Percentiles rank a stretch among this genome's conserved stretches.
These are phyloP conservation scores for Allantophomopsis cytisporea DNA, from an alignment of 2,329 filamentous ascomycete species.

Conservation along the genomic window DNA sequence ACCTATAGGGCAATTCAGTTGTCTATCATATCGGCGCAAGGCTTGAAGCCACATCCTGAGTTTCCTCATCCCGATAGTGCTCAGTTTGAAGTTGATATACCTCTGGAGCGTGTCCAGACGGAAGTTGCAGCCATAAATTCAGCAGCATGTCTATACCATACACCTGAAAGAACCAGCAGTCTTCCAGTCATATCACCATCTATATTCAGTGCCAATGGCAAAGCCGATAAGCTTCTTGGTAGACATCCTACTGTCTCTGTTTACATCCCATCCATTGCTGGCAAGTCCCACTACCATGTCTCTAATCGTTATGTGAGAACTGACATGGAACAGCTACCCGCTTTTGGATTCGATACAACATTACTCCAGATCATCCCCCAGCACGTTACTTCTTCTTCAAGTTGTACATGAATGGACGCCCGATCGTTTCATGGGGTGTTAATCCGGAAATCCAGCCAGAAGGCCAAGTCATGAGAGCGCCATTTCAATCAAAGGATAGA, in stretches of 20 bases:
- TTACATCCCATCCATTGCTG: conserved; percentile 40
- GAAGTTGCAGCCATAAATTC: background rate
- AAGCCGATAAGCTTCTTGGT: conserved; percentile 17
- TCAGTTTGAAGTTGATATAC: conserved; percentile 18
- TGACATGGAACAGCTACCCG: conserved; percentile 24
- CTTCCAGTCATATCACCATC: too few species aligned
- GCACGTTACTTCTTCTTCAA: conserved; percentile 37
- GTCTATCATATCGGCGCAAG: conserved; percentile 12
- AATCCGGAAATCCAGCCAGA: conserved; percentile 20
- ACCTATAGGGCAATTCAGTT: conserved; percentile 13
- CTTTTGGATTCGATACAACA: conserved; percentile 36
- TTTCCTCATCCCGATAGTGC: conserved; percentile 39
- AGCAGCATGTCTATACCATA: background rate
- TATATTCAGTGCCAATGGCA: conserved; percentile 1
- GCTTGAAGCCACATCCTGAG: conserved; percentile 28
- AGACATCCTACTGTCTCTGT: conserved; percentile 31
- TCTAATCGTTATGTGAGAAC: background rate
- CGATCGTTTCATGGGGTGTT: conserved; percentile 37
- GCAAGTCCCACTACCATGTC: conserved; percentile 18
- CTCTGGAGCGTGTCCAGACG: conserved; percentile 6
- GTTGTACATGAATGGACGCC: conserved; percentile 37
- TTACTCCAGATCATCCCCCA: conserved; percentile 21
- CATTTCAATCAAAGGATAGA: conserved; percentile 32
- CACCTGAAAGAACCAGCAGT: conserved; percentile 5
- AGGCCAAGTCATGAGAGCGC: conserved; percentile 28